Percentiles rank a stretch among this genome's conserved stretches.
phyloP scores from a whole-genome alignment of 176 grass and related monocot species.

The Carex scoparia region DNA sequence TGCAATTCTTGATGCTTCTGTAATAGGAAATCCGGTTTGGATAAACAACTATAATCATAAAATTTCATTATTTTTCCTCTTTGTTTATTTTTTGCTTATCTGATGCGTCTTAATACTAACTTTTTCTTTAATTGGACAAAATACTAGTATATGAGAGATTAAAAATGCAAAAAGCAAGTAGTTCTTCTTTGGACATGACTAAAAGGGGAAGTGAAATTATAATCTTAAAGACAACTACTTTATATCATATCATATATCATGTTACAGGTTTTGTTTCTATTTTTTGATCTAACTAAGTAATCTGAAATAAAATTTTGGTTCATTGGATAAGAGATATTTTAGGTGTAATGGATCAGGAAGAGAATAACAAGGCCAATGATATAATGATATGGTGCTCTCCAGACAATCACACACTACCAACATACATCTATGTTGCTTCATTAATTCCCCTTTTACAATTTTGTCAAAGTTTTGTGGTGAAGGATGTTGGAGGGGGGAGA shows the following conservation, averaged over 20 bases:
- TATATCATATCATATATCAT: neutral
- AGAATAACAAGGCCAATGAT: neutral
- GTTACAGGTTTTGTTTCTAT: neutral
- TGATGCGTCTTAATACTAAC: too few species aligned
- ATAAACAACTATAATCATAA: neutral
- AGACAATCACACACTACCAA: neutral
- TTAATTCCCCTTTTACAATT: constrained; percentile 7
- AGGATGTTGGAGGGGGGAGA: neutral
- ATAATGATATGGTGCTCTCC: neutral
- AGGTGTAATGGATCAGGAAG: neutral
- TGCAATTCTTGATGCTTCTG: neutral
- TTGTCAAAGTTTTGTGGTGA: constrained; percentile 18
- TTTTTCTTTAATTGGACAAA: neutral
- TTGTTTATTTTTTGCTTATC: neutral
- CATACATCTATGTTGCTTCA: neutral
- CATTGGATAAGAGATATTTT: constrained; percentile 1
- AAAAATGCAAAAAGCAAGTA: neutral
- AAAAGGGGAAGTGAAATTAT: neutral
- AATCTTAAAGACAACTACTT: neutral
- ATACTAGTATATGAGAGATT: neutral
- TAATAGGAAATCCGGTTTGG: neutral
- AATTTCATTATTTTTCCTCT: neutral
- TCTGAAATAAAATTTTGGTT: neutral
- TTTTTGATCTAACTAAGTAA: neutral
- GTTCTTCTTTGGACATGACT: neutral